These are phyloP conservation scores for Coprinopsis strossmayeri DNA, from an alignment of 768 basidiomycete species.

Conservation along the genomic window DNA sequence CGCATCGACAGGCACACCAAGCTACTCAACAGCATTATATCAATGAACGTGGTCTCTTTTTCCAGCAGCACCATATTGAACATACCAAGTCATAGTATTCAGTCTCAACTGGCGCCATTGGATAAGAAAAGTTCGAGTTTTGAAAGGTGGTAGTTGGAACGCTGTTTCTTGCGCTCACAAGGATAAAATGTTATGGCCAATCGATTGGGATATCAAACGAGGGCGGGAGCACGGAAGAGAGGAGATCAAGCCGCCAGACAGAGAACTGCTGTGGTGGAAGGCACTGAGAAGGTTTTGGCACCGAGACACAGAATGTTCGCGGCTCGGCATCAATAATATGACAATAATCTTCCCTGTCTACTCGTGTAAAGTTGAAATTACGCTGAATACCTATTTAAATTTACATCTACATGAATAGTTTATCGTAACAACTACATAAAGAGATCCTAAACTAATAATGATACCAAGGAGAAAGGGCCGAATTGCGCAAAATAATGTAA, in stretches of 20 bases:
- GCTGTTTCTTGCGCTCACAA: no score
- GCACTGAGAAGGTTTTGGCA: no score
- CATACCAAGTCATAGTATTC: conserved; percentile 84
- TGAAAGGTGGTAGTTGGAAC: no score
- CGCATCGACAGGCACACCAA: conserved; percentile 66
- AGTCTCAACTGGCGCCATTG: conserved; percentile 85
- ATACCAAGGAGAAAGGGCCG: no score
- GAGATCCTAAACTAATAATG: not conserved
- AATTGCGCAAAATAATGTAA: no score
- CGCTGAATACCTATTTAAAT: no score
- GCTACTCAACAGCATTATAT: conserved; percentile 34
- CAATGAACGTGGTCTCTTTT: no score
- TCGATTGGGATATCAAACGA: not conserved
- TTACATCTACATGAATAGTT: not conserved
- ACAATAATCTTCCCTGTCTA: no score
- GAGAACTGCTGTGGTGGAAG: no score
- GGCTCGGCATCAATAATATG: not conserved
- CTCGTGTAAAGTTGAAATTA: no score
- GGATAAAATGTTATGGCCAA: not conserved
- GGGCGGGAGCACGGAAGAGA: not conserved
- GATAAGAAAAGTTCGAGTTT: not conserved
- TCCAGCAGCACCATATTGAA: no score
- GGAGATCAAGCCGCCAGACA: no score
- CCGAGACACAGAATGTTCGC: not conserved
- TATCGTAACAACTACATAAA: not conserved